phyloP scores from a whole-genome alignment of 2,329 filamentous ascomycete species.

The Waltergamsia citrina region DNA sequence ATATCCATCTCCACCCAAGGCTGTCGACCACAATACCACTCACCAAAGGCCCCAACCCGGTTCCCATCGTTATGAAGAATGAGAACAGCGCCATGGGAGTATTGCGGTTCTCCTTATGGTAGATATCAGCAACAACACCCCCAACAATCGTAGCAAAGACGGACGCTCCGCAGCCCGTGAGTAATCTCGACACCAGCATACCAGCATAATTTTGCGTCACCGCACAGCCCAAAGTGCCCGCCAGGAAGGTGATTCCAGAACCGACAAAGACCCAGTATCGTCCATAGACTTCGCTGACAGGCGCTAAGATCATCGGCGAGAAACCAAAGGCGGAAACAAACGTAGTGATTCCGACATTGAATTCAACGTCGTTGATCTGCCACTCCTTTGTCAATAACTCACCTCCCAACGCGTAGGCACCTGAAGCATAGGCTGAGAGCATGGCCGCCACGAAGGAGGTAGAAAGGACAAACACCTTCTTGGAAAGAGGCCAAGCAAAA shows the following conservation, averaged over 20 bases:
- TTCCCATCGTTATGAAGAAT: slow-evolving; percentile 50
- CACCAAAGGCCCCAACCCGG: slow-evolving; percentile 51
- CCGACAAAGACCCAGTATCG: slow-evolving; percentile 19
- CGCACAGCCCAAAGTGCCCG: slow-evolving; percentile 42
- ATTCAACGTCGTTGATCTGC: slow-evolving; percentile 45
- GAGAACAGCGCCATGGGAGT: slow-evolving; percentile 62
- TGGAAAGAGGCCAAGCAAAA: not conserved
- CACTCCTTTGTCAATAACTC: slow-evolving; percentile 45
- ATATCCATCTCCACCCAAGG: slow-evolving; percentile 56
- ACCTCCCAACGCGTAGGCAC: slow-evolving; percentile 50
- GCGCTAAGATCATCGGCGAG: slow-evolving; percentile 59
- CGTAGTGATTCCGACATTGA: slow-evolving; percentile 50
- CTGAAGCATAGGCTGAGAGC: slow-evolving; percentile 55
- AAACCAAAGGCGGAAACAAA: slow-evolving; percentile 57
- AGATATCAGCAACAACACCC: slow-evolving; percentile 59
- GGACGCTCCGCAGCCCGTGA: slow-evolving; percentile 52
- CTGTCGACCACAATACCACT: slow-evolving; percentile 50
- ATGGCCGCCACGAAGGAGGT: slow-evolving; percentile 33
- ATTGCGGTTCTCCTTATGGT: slow-evolving; percentile 52
- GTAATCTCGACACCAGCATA: slow-evolving; percentile 52
- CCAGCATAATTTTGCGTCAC: slow-evolving; percentile 49
- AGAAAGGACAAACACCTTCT: slow-evolving; percentile 10
- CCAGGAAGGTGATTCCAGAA: slow-evolving; percentile 22
- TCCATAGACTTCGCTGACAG: slow-evolving; percentile 52
- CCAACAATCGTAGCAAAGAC: slow-evolving; percentile 38